These are phyloP conservation scores for Trichophyton equinum DNA, from an alignment of 2,329 filamentous ascomycete genomes.

Conservation along the genomic window DNA sequence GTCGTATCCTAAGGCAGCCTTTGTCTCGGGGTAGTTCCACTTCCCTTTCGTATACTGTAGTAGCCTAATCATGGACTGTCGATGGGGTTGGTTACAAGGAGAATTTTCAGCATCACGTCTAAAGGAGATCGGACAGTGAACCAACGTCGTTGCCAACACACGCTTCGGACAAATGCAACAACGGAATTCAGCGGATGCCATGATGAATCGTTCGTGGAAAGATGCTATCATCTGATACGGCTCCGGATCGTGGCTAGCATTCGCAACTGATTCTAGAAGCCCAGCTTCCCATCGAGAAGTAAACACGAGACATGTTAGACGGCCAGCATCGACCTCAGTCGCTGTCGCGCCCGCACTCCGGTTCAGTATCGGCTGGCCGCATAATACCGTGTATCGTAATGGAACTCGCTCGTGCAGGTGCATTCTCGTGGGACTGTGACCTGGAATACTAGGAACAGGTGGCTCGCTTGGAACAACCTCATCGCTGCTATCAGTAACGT, in stretches of 20 bases:
- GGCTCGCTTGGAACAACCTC: not conserved
- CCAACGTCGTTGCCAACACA: constrained; percentile 11
- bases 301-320: constrained; percentile 13
- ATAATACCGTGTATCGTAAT: constrained; percentile 12
- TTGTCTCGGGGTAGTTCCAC: constrained; percentile 14
- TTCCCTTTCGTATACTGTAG: constrained; percentile 13
- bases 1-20: constrained; percentile 11
- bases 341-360: not conserved
- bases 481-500: constrained; percentile 3
- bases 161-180: constrained; percentile 15
- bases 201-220: constrained; percentile 14
- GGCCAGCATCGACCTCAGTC: constrained; percentile 6
- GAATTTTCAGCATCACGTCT: constrained; percentile 7
- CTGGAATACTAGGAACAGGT: not conserved
- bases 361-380: constrained; percentile 14
- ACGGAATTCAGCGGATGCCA: constrained; percentile 14
- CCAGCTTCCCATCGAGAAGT: constrained; percentile 14
- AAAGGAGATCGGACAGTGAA: constrained; percentile 16
- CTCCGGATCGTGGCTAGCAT: constrained; percentile 7
- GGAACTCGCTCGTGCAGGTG: constrained; percentile 3
- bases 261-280: not conserved
- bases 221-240: constrained; percentile 14
- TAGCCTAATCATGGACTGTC: constrained; percentile 12
- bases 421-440: not conserved
- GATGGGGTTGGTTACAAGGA: constrained; percentile 2